A percentile compares a stretch with the other conserved stretches of the same genome.
These are phyloP conservation scores for Hyaloscypha bicolor DNA, from an alignment of 495 filamentous ascomycete genomes.

Conservation along the genomic window DNA sequence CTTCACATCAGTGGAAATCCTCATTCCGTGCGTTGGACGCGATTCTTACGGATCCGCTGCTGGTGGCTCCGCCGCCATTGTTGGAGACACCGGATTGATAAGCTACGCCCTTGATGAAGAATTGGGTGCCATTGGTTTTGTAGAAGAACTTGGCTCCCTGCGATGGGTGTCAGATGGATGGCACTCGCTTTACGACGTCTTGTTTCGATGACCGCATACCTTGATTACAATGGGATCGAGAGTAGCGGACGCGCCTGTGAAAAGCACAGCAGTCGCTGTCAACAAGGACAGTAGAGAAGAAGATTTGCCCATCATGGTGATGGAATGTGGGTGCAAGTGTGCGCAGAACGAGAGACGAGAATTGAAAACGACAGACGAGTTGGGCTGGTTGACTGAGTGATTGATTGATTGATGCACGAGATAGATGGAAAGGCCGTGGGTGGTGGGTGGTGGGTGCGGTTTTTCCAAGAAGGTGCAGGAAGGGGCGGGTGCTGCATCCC, in stretches of 20 bases:
- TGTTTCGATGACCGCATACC: constrained; percentile 27
- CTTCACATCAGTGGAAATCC: background rate
- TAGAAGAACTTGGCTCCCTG: constrained; percentile 63
- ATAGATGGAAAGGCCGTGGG: background rate
- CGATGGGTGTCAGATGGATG: background rate
- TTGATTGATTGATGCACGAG: background rate
- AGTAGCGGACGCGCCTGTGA: constrained; percentile 36
- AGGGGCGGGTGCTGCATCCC: background rate
- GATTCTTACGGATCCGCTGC: background rate
- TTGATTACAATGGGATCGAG: constrained; percentile 44
- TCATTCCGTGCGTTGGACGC: background rate
- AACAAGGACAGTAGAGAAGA: constrained; percentile 18
- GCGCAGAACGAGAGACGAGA: background rate
- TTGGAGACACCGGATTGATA: constrained; percentile 54
- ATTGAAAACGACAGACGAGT: background rate
- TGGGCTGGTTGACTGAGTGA: background rate
- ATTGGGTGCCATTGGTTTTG: constrained; percentile 67
- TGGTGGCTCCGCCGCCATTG: constrained; percentile 5
- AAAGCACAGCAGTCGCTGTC: constrained; percentile 14
- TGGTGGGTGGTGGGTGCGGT: background rate
- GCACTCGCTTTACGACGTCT: background rate
- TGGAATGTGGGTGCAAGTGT: background rate
- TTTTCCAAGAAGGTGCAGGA: background rate
- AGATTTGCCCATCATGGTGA: constrained; percentile 13
- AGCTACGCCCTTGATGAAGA: constrained; percentile 68